Percentiles rank a stretch among this genome's conserved stretches.
Conservation (phyloP, 208 protist genomes). For the Polymyxa betae region DNA sequence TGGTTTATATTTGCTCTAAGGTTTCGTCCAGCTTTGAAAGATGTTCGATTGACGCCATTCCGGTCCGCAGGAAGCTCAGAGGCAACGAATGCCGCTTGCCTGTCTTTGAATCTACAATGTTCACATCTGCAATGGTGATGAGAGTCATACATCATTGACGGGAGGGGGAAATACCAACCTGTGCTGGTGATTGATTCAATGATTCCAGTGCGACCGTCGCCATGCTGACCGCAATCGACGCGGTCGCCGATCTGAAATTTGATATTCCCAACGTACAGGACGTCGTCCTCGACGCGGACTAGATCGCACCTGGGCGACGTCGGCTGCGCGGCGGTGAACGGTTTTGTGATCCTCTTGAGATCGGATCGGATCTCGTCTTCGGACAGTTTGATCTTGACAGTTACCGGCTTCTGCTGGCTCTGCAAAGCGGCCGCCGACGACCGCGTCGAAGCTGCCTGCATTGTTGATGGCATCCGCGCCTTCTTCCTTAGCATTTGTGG, state of each 20-base stretch:
- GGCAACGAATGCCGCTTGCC: neutral
- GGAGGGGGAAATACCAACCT: neutral
- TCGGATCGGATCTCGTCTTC: conserved; percentile 18
- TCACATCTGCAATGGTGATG: neutral
- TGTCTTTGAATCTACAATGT: neutral
- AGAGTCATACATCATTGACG: neutral
- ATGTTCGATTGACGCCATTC: conserved; percentile 26
- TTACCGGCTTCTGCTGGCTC: neutral
- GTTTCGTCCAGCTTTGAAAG: too few relatives aligned
- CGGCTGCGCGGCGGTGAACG: neutral
- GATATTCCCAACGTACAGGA: neutral
- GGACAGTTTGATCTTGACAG: conserved; percentile 14
- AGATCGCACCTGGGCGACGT: neutral
- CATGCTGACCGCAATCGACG: conserved; percentile 21
- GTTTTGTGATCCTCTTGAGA: neutral
- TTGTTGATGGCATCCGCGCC: neutral
- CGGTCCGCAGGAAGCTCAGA: neutral
- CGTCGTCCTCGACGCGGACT: conserved; percentile 6
- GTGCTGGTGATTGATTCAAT: neutral
- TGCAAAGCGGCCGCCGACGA: neutral
- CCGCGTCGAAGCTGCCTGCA: neutral
- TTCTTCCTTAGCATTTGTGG: neutral
- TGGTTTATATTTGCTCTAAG: too few relatives aligned
- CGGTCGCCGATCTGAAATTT: neutral
- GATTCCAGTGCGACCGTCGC: neutral